These are phyloP conservation scores for Eucalyptus tenuipes DNA, from an alignment of 345 rosid genomes.

Conservation along the genomic window DNA sequence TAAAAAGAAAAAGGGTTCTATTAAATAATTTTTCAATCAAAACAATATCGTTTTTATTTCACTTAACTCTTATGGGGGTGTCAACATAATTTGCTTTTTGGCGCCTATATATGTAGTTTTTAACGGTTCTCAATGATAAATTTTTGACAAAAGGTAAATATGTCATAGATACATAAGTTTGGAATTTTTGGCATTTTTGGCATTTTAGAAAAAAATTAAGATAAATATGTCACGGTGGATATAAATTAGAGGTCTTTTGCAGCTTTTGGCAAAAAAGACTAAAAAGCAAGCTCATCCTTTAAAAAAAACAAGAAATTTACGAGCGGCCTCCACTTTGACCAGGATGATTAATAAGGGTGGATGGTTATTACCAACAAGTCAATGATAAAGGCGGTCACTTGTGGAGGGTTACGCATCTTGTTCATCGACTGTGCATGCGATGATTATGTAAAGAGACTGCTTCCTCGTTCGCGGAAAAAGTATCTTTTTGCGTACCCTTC, in stretches of 20 bases:
- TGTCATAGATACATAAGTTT: neutral
- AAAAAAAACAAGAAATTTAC: fast-evolving
- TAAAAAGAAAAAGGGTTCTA: neutral
- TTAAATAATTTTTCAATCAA: too few species aligned
- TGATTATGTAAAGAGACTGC: neutral
- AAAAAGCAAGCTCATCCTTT: neutral
- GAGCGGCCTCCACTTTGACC: neutral
- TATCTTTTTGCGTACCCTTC: neutral
- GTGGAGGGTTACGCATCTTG: neutral
- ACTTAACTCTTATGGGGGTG: neutral
- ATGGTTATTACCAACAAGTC: neutral
- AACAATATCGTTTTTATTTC: too few species aligned
- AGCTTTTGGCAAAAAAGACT: neutral
- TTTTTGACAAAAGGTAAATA: too few species aligned
- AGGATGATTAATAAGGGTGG: neutral
- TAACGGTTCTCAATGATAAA: fast-evolving
- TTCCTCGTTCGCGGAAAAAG: neutral
- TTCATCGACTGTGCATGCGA: neutral
- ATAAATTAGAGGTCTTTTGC: neutral
- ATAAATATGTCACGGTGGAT: too few species aligned
- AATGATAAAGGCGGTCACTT: neutral
- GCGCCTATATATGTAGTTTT: too few species aligned
- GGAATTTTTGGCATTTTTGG: too few species aligned
- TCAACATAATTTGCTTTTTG: neutral
- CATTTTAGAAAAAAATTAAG: too few species aligned